Base-by-base conservation (phyloP, 192 early-diverging fungal species). In the Bifiguratus adelaidae region DNA sequence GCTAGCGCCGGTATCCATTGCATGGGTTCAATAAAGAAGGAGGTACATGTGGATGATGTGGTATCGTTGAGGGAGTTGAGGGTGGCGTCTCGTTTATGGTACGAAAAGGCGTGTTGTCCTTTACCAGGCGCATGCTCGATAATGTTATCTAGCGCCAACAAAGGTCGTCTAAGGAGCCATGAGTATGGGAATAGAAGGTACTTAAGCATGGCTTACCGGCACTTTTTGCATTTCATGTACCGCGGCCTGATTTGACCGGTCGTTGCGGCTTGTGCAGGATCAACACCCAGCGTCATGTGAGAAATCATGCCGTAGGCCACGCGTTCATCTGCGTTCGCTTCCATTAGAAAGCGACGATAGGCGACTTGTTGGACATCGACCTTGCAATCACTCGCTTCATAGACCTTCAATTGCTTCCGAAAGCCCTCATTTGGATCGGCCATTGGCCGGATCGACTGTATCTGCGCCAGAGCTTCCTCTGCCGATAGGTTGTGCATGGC, bases 1-100 rank as follows among this genome's bases (percentile, higher is more conserved):
- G n/a, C n/a, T n/a, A n/a, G n/a, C 19, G 67, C 73, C n/a, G 72
- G 58, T 56, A 91, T 86, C 88, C 88, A 91, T 48, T 83, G 80
- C 68, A 85, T 77, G 11, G 83, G 82, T 55, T 91, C 88, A 33
- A 91, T 70, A 71, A 89, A 91, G 53, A 82, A 78, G 11, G 81
- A 81, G 8, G 79, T 78, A 57, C 88, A 91, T 21, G 51, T 67
- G 13, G 56, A 58, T 24, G 52, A 36, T 16, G 57, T 30, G 36
- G 44, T 15, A 23, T 52, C 50, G 38, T 52, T 49, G 1, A 63
- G 50, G 3, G 67, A 34, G 36, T 70, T 60, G 18, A 76, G 65
- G 11, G 56, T 60, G 1, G 55, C 47, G 41, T 77, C 73, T 12
- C 86, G 80, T 48, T 88, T 89, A 29, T 76, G 71, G 53, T 77